Evolutionary conservation across 306 rosid genomes (phyloP).

Genomic region (Quercus cerris): DNA sequence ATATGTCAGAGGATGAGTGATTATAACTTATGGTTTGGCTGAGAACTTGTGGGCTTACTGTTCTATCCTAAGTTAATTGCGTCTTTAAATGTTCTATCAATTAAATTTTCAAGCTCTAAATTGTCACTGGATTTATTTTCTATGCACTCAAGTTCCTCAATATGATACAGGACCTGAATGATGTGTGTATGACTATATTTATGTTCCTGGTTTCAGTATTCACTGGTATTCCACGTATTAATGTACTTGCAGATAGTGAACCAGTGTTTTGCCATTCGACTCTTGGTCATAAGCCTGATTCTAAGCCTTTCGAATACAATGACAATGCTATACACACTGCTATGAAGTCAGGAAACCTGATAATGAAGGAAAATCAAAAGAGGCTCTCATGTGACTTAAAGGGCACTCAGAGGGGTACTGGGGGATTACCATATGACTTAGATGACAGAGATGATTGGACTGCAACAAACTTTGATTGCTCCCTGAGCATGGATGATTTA

Average conservation of each 20-base stretch:
- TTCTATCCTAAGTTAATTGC: background rate
- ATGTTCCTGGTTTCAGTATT: constrained; percentile 10
- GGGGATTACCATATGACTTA: constrained; percentile 17
- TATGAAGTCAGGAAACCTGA: constrained; percentile 32
- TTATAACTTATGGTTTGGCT: background rate
- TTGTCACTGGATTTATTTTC: background rate
- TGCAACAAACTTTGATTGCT: constrained; percentile 22
- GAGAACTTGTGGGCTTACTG: background rate
- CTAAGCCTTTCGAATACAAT: constrained; percentile 43
- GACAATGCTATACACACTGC: constrained; percentile 31
- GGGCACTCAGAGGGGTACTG: constrained; percentile 29
- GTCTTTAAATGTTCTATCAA: background rate
- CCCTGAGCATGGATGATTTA: constrained; percentile 16
- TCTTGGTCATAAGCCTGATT: constrained; percentile 37
- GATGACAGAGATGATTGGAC: constrained; percentile 18
- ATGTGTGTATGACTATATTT: too few species aligned
- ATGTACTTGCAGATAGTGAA: constrained; percentile 63
- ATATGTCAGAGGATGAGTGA: background rate
- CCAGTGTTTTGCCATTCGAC: constrained; percentile 41
- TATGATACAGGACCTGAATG: background rate
- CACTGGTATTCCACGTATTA: constrained; percentile 9
- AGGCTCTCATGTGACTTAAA: constrained; percentile 23
- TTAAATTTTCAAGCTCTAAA: background rate
- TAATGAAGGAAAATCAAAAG: constrained; percentile 38
- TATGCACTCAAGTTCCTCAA: background rate